Conservation (phyloP, 306 rosid species). For the Acacia confusa region DNA sequence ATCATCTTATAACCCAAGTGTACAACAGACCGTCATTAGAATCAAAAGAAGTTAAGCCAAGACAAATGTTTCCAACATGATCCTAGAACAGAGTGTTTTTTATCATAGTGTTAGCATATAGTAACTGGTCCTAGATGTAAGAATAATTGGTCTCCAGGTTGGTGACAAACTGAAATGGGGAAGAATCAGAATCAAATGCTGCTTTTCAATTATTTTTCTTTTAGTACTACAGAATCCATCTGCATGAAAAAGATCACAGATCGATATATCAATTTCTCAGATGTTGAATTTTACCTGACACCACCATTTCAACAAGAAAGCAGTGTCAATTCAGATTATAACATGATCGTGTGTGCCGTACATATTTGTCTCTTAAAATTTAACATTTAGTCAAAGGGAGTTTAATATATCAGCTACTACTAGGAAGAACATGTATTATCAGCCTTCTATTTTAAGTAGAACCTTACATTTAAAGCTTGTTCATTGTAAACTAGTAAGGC, state of each 20-base stretch:
- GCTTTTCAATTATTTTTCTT: not conserved
- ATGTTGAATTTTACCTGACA: not conserved
- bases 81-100: not conserved
- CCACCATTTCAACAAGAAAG: not conserved
- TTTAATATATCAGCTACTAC: too few species aligned
- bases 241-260: not conserved
- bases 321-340: not conserved
- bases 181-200: not conserved
- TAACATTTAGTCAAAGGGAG: not conserved
- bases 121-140: too few species aligned
- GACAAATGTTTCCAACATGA: not conserved
- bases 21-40: too few species aligned
- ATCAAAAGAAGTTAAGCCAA: not conserved
- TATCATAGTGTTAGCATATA: too few species aligned
- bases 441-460: not conserved
- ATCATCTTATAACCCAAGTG: not conserved
- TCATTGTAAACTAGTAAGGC: not conserved
- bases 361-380: not conserved
- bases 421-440: not conserved
- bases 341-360: not conserved
- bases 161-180: not conserved
- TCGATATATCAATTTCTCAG: not conserved
- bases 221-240: not conserved
- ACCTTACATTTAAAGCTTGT: not conserved
- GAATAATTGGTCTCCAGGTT: not conserved